Evolutionary conservation across 2,329 filamentous ascomycete genomes (phyloP), one percentile per base, ranked within the genome.

Genomic region (Huntiella moniliformis): DNA sequence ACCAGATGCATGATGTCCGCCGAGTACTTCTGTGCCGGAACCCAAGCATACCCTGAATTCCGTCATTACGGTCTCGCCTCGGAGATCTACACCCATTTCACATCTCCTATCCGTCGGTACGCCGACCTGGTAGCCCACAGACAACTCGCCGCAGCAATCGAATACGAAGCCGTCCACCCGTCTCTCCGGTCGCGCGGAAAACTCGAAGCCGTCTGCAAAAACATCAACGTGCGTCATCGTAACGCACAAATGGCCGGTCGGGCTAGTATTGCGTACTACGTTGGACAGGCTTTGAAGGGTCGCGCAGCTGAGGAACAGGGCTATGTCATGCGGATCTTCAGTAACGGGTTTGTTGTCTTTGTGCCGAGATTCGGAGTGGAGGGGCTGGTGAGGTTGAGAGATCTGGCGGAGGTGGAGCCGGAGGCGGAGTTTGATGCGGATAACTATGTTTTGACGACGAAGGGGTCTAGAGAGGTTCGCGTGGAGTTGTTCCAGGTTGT

Each of bases 1-100:
- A 98, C 91, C 6, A 80, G 91, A 16, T 98, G 91, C 72, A 98
- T 98, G 91, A 94, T 94, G 70, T 91, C 85, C 45, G 91, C 91
- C 51, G 91, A 98, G 63, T 98, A 98, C 65, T 98, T 98, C 64
- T 91, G 83, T 64, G 83, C 88, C 0, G 91, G 91, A 50, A 87
- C 86, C 5, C 86, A 95, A 60, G 77, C 87, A 0, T 88, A 91
- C 60, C 81, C 85, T 0, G 91, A 96, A 59, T 98, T 94, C 71
- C 77, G 85, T 44, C 92, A 98, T 65, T 98, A 98, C 62, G 91
- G 91, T 54, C 77, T 98, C 33, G 92, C 92, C 0, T 86, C 82
- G 3, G 83, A 92, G 56, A 98, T 98, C 59, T 98, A 98, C 67
- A 98, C 91, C 2, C 91, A 98, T 62, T 98, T 98, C 64, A 98